A percentile compares a stretch with the other conserved stretches of the same genome.
Evolutionary conservation across 1,284 basidiomycete species (phyloP).

Genomic region (Sporisorium iseilematis-ciliati): DNA sequence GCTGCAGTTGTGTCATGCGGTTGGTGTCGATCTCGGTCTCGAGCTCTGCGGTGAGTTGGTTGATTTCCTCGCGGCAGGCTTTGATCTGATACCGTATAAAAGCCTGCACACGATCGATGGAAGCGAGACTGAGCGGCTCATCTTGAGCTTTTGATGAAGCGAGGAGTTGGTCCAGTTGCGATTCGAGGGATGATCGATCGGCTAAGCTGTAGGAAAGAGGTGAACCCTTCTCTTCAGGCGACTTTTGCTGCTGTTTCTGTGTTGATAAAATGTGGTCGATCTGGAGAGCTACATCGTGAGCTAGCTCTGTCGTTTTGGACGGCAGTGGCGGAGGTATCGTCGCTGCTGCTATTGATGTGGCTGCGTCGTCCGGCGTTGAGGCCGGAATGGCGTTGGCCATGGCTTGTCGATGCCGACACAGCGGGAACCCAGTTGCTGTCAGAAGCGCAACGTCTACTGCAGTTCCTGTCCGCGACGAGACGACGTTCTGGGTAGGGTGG

Average conservation of each 20-base stretch:
- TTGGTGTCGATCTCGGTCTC: conserved; percentile 46
- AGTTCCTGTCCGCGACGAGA: neutral
- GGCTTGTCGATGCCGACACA: conserved; percentile 1
- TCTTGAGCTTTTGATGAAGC: conserved; percentile 13
- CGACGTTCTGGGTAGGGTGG: neutral
- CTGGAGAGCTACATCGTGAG: conserved; percentile 34
- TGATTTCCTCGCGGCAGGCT: conserved; percentile 27
- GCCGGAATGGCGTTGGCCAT: conserved; percentile 23
- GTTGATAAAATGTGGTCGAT: conserved; percentile 35
- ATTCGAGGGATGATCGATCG: conserved; percentile 33
- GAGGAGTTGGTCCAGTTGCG: conserved; percentile 40
- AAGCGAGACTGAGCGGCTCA: conserved; percentile 30
- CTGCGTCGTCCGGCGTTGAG: conserved; percentile 9
- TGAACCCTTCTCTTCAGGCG: neutral
- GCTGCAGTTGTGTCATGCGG: conserved; percentile 47
- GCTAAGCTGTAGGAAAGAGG: conserved; percentile 15
- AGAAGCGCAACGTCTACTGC: neutral
- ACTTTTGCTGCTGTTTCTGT: conserved; percentile 11
- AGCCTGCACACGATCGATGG: conserved; percentile 44
- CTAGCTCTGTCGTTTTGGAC: conserved; percentile 22
- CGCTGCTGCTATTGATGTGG: conserved; percentile 3
- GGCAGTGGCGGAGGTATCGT: conserved; percentile 19
- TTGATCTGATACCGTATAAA: conserved; percentile 34
- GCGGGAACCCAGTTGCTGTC: neutral
- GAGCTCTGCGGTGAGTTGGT: conserved; percentile 33